Evolutionary conservation across 352 stramenopile species (phyloP).

Genomic region (Peronospora farinosa): DNA sequence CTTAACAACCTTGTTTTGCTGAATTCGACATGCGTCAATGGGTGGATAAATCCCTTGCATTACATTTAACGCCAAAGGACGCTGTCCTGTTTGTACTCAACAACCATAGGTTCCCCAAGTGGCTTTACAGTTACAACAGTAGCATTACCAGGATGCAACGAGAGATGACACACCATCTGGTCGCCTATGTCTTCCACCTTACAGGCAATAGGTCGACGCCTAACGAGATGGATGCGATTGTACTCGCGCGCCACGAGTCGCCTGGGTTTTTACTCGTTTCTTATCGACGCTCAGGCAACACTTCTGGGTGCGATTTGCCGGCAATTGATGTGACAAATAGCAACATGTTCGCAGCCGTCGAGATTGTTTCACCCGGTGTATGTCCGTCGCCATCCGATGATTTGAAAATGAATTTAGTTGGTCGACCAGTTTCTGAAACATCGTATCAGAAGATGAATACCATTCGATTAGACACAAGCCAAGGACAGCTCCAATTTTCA

Average conservation of each 20-base stretch:
- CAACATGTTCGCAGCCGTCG: constrained; percentile 6
- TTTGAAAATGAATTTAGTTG: constrained; percentile 7
- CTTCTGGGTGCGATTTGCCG: constrained; percentile 9
- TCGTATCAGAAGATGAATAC: neutral
- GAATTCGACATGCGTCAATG: neutral
- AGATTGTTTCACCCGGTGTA: neutral
- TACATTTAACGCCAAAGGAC: constrained; percentile 21
- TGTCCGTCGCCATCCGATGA: neutral
- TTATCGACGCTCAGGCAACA: constrained; percentile 28
- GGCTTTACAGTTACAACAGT: constrained; percentile 50
- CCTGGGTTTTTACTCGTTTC: constrained; percentile 34
- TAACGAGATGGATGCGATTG: constrained; percentile 10
- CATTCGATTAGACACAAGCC: neutral
- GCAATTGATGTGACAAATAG: constrained; percentile 4
- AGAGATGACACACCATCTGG: constrained; percentile 42
- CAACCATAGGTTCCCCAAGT: constrained; percentile 45
- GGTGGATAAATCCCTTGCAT: neutral
- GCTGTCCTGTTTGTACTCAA: constrained; percentile 39
- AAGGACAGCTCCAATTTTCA: neutral
- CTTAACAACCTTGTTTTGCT: neutral
- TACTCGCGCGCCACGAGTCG: constrained; percentile 33
- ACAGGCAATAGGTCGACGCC: constrained; percentile 2
- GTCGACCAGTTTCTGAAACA: neutral
- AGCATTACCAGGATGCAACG: constrained; percentile 39
- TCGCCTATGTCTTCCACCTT: constrained; percentile 35